phyloP scores from a whole-genome alignment of 2,329 filamentous ascomycete genomes.

The Fusarium staphyleae region DNA sequence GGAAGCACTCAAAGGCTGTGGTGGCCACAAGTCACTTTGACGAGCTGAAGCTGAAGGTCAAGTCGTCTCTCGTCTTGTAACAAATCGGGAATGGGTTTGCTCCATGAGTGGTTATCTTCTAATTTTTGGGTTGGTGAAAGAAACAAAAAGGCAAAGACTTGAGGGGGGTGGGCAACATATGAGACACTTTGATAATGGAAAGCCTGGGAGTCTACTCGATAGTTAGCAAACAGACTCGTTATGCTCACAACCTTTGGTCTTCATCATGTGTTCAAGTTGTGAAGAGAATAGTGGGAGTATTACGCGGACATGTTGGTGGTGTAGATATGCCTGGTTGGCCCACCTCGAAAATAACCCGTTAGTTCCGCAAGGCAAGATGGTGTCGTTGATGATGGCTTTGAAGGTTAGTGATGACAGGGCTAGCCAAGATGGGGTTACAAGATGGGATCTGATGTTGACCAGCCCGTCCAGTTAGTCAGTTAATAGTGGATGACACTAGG shows the following conservation, averaged over 20 bases:
- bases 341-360: constrained; percentile 25
- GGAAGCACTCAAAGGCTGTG: constrained; percentile 28
- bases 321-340: constrained; percentile 7
- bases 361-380: constrained; percentile 22
- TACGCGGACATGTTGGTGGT: constrained; percentile 23
- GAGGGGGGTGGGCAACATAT: constrained; percentile 14
- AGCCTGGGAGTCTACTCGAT: neutral
- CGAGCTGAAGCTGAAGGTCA: constrained; percentile 29
- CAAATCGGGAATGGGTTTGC: constrained; percentile 29
- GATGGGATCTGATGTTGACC: constrained; percentile 14
- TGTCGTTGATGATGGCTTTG: constrained; percentile 28
- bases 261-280: neutral
- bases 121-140: constrained; percentile 16
- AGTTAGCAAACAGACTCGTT: constrained; percentile 5
- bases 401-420: constrained; percentile 33
- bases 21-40: constrained; percentile 24
- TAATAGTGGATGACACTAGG: constrained; percentile 11
- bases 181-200: constrained; percentile 11
- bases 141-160: constrained; percentile 21
- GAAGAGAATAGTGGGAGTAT: neutral
- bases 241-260: constrained; percentile 4
- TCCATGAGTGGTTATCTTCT: constrained; percentile 16
- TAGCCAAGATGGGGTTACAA: constrained; percentile 25
- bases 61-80: constrained; percentile 32
- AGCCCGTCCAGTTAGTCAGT: neutral